Evolutionary conservation across 768 basidiomycete genomes (phyloP), one percentile per base, ranked within the genome.

Genomic region (Tricholoma bakamatsutake): DNA sequence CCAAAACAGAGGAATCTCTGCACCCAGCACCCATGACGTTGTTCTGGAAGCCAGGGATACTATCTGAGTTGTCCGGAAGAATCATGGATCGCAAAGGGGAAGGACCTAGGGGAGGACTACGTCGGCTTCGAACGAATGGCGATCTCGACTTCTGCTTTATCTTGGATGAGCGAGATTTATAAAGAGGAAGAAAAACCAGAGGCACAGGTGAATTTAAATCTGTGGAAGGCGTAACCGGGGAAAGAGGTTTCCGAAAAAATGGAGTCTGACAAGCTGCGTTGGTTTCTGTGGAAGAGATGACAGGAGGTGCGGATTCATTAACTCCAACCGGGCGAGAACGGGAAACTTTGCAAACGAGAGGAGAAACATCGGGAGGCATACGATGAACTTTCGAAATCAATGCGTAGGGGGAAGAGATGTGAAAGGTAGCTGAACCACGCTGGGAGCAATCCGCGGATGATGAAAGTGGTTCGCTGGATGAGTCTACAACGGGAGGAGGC

Each of bases 61-160:
- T 21, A 1, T 63, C 60, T 7, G 64, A 61, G 24, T 55, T 55
- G 30, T 73, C 74, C 10, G 75, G 74, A 30, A 77, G 64, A 27
- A 74, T 73, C 73, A 77, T 74, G 48, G 66, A 66, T 39, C 78
- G 72, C 39, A 80, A 62, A 45, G 78, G 78, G 13, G 79, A 80
- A n/a, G 76, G 77, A 1, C 75, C 73, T 18, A 76, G 55, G 8
- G 69, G 61, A 12, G 76, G 76, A 59, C 74, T 78, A 46, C 67
- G 70, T 31, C 66, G 69, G 40, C 57, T 53, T 30, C 73, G 66
- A 27, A 66, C 31, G 24, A 65, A 64, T 17, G 63, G 58, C 46
- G 63, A 53, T 21, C 55, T 53, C 34, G 37, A 13, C 45, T 55
- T 61, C 49, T 55, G 56, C 50, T 48, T 61, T 28, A 56, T 30